Conservation (phyloP, 768 basidiomycete species). For the Amanita brunnescens region DNA sequence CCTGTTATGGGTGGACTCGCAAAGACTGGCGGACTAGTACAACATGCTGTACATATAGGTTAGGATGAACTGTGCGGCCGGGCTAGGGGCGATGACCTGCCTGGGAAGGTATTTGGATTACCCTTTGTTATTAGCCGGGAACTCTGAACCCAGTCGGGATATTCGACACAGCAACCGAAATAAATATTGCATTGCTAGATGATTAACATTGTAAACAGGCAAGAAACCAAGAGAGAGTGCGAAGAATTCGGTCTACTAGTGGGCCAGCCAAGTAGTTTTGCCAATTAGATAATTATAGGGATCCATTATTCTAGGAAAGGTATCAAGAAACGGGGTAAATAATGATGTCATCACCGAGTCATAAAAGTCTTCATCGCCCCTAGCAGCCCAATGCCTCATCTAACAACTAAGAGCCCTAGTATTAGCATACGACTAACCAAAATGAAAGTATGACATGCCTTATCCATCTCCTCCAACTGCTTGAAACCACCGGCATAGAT, state of each 20-base stretch:
- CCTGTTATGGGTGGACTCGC: too few species aligned
- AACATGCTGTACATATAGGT: too few species aligned
- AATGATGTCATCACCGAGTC: not conserved
- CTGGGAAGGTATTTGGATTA: too few species aligned
- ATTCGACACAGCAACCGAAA: not conserved
- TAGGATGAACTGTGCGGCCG: too few species aligned
- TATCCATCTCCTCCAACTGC: constrained; percentile 73
- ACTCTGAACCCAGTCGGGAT: not conserved
- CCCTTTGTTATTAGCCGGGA: not conserved
- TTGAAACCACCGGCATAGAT: constrained; percentile 65
- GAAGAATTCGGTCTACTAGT: not conserved
- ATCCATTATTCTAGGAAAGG: not conserved
- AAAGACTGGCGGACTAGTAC: too few species aligned
- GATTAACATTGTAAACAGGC: not conserved
- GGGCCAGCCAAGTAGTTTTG: not conserved
- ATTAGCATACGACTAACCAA: not conserved
- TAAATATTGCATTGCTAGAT: not conserved
- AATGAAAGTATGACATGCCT: constrained; percentile 30
- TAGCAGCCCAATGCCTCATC: constrained; percentile 5
- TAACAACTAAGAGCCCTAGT: not conserved
- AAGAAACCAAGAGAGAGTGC: not conserved
- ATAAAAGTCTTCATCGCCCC: not conserved
- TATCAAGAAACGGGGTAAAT: constrained; percentile 4
- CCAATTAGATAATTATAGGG: too few species aligned
- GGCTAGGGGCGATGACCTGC: too few species aligned